phyloP scores from a whole-genome alignment of 495 filamentous ascomycete species.

The Hypoxylon fuscum region DNA sequence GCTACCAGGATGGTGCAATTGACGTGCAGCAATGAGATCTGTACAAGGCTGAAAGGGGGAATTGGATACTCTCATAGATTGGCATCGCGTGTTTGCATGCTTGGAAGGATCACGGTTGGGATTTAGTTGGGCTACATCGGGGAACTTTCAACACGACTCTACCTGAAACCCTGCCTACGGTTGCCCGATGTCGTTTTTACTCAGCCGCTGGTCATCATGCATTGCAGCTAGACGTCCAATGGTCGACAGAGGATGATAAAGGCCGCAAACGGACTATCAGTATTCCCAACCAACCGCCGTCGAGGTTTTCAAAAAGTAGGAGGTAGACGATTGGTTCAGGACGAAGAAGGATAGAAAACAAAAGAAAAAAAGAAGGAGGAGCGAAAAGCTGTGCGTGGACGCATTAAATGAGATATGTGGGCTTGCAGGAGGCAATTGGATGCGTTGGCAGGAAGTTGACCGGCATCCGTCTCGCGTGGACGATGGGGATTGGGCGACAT shows the following conservation, averaged over 20 bases:
- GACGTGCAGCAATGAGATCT: constrained; percentile 47
- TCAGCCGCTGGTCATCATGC: constrained; percentile 42
- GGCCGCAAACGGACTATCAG: constrained; percentile 32
- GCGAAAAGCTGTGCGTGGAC: constrained; percentile 35
- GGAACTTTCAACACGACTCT: constrained; percentile 31
- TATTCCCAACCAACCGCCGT: constrained; percentile 32
- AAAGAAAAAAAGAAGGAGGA: constrained; percentile 26
- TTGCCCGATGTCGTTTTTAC: constrained; percentile 36
- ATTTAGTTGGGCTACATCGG: constrained; percentile 40
- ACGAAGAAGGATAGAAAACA: constrained; percentile 5
- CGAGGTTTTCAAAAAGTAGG: constrained; percentile 8
- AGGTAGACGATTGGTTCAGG: constrained; percentile 24
- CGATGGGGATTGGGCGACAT: constrained; percentile 42
- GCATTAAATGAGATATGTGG: constrained; percentile 42
- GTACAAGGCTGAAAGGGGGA: constrained; percentile 49
- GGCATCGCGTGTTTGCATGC: constrained; percentile 37
- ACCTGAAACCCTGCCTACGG: constrained; percentile 27
- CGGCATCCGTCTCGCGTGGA: constrained; percentile 37
- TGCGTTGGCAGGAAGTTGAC: constrained; percentile 36
- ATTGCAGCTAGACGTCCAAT: constrained; percentile 39
- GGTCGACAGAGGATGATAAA: constrained; percentile 27
- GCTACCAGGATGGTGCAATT: constrained; percentile 33
- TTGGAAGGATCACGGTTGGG: constrained; percentile 30
- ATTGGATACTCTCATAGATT: constrained; percentile 36
- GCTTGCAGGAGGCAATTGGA: constrained; percentile 41